Evolutionary conservation across 2,329 filamentous ascomycete species (phyloP), one percentile per base, ranked within the genome.

Genomic region (Cytospora piceae): DNA sequence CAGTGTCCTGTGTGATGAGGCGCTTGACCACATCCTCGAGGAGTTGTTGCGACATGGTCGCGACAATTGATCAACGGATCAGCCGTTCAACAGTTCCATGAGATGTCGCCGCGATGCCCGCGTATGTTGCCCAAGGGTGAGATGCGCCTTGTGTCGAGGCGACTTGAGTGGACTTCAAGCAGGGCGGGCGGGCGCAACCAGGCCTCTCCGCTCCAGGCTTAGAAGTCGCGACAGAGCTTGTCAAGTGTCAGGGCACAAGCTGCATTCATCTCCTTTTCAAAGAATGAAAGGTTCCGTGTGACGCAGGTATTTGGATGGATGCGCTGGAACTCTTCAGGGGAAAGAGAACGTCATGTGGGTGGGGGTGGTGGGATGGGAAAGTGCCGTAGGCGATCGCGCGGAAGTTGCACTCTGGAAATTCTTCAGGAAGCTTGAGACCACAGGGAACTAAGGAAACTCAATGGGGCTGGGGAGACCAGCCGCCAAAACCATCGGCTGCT

Each of bases 11-110:
- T 58, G 79, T 80, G 73, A 81, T 82, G 70, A 88, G 80, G 77
- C 84, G 83, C 79, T 84, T 85, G 70, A 88, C 83, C 74, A 87
- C 84, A 78, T 89, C 83, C 69, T 90, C 87, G 73, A 89, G 85
- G 71, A 81, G 82, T 72, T 80, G 83, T 68, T 80, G 81, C 79
- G 86, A 84, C 87, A 89, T 89, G 77, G 74, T 79, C 80, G 79
- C 83, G 80, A 79, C 78, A 82, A 80, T 17, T 62, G 59, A 27
- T 37, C 46, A 55, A 34, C 24, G 51, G 42, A 58, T 64, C 24
- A 53, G 56, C 20, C 55, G 20, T 31, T 55, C 37, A 31, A 56
- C 4, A 54, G 39, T 66, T 69, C 65, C 70, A 71, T 71, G 64
- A 37, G 39, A 60, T 53, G 27, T 39, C 34, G 14, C 31, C 17